Conservation (phyloP, 2,329 filamentous ascomycete genomes). For the Neonectria hederae region DNA sequence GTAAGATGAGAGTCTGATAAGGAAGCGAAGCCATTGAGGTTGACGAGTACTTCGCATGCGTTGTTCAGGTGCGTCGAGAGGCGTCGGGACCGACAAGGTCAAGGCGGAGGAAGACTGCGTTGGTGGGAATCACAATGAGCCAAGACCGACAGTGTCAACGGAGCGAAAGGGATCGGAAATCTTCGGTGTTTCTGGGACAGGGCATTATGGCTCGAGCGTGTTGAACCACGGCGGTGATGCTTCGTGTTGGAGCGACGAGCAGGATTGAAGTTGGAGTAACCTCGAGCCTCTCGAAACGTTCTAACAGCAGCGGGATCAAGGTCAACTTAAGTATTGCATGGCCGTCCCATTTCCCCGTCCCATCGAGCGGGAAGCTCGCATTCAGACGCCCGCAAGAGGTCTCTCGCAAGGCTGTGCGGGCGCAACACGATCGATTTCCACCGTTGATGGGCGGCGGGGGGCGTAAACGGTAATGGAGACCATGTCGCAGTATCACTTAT, state of each 20-base stretch:
- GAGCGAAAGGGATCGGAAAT: neutral
- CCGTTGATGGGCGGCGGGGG: constrained; percentile 25
- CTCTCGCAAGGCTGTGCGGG: constrained; percentile 43
- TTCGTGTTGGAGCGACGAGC: neutral
- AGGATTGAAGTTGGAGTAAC: constrained; percentile 26
- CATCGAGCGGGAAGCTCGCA: constrained; percentile 41
- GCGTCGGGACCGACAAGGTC: neutral
- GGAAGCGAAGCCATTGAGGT: constrained; percentile 2
- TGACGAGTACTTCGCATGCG: neutral
- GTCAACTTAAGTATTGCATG: constrained; percentile 40
- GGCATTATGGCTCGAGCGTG: neutral
- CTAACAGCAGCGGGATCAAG: constrained; percentile 26
- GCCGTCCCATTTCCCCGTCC: constrained; percentile 29
- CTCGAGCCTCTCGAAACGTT: constrained; percentile 15
- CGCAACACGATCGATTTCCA: constrained; percentile 34
- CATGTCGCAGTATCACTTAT: constrained; percentile 12
- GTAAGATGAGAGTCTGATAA: constrained; percentile 16
- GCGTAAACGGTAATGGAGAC: constrained; percentile 11
- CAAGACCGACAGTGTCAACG: constrained; percentile 1
- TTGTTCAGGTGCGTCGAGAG: constrained; percentile 5
- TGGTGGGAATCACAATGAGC: neutral
- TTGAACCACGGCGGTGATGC: neutral
- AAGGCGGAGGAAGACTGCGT: neutral
- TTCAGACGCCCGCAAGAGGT: constrained; percentile 44
- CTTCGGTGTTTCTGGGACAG: constrained; percentile 1